Evolutionary conservation across 768 basidiomycete genomes (phyloP).

Genomic region (Mycena albidolilacea): DNA sequence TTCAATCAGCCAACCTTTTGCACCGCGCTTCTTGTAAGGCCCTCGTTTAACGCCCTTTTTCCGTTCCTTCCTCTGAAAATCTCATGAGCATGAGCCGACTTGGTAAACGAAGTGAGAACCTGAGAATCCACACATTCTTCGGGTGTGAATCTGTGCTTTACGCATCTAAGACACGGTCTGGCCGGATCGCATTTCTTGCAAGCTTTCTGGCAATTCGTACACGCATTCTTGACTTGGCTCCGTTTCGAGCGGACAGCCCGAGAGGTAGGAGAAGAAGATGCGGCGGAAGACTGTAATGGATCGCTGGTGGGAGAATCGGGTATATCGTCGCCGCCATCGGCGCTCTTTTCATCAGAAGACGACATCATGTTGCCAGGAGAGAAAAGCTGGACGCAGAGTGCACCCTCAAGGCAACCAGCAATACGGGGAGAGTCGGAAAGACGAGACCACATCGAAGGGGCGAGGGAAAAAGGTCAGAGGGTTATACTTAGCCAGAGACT

Average conservation of each 20-base stretch:
- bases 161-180: conserved; percentile 92
- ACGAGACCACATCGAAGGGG: neutral
- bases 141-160: conserved; percentile 82
- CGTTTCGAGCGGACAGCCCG: conserved; percentile 50
- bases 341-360: conserved; percentile 50
- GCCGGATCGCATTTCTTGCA: conserved; percentile 93
- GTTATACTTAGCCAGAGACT: conserved; percentile 32
- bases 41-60: conserved; percentile 75
- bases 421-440: conserved; percentile 2
- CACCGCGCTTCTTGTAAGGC: conserved; percentile 79
- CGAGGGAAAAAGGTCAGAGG: conserved; percentile 16
- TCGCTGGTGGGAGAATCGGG: conserved; percentile 43
- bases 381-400: conserved; percentile 11
- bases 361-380: conserved; percentile 47
- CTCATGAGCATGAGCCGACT: conserved; percentile 48
- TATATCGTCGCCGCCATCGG: conserved; percentile 47
- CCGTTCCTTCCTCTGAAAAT: conserved; percentile 69
- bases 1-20: conserved; percentile 59
- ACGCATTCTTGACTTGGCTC: conserved; percentile 92
- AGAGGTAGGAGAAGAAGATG: conserved; percentile 64
- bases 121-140: conserved; percentile 91
- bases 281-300: conserved; percentile 57
- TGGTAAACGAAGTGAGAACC: neutral
- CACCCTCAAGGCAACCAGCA: neutral
- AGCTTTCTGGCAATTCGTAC: conserved; percentile 91